Evolutionary conservation across 176 grass and related monocot genomes (phyloP), one percentile per base, ranked within the genome.

Genomic region (Tuctoria greenei): DNA sequence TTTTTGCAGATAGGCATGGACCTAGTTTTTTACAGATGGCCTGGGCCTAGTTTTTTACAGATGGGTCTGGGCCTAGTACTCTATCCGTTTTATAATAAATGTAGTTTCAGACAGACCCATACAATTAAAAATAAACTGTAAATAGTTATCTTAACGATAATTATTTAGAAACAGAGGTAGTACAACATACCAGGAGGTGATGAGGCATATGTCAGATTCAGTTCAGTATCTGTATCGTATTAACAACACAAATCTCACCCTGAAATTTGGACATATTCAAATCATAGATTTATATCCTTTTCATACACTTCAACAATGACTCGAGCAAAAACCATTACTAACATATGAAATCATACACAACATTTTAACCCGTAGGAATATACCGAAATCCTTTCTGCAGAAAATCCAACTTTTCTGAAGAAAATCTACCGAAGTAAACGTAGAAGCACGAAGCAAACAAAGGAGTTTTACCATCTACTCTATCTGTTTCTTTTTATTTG

Each of bases 181-280:
- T n/a, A 77, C 56, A 83, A 83, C 39, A 73, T 83, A 40, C 73
- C 81, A 24, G 73, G 81, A 83, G 81, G 73, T 77, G 65, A 76
- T 28, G 31, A 76, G 17, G 15, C 38, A 39, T 58, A n/a, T 10
- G 28, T 39, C 23, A 35, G 37, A 17, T 34, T 39, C n/a, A 7
- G 27, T 13, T 24, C 6, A 10, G 6, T 14, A 18, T 34, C 1
- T 51, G 25, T 47, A 49, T 20, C 2, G 0, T 1, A 0, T 25
- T 24, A 37, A 26, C 8, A 55, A 20, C 23, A 40, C 7, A 16
- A 13, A 45, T 80, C 27, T 49, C 9, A 20, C 25, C 25, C 6
- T 21, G 16, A 52, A 28, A 64, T 50, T 49, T 69, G 24, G 42
- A 51, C 21, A 20, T 39, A 7, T 49, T 25, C 39, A 54, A 54